Conservation (phyloP, 805 yeast genomes). For the Saturnispora halmiae region DNA sequence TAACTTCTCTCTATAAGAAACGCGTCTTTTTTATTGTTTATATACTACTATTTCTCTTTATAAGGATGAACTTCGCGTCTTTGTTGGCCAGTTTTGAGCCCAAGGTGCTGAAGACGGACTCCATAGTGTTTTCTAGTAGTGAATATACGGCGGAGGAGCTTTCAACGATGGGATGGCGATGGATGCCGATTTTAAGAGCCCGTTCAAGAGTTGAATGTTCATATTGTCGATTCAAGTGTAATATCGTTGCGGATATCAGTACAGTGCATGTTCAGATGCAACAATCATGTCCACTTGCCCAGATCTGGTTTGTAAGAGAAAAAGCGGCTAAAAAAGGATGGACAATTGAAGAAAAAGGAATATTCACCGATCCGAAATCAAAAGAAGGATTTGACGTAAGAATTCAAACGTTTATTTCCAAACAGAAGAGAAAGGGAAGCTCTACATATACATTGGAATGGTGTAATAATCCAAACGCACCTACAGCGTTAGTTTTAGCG, state of each 20-base stretch:
- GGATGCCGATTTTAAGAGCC: constrained; percentile 10
- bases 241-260: constrained; percentile 7
- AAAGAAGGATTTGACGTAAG: not conserved
- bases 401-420: not conserved
- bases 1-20: not conserved
- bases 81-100: not conserved
- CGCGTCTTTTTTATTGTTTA: not conserved
- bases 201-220: constrained; percentile 10
- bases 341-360: not conserved
- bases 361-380: constrained; percentile 5
- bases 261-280: constrained; percentile 6
- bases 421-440: not conserved
- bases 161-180: constrained; percentile 11
- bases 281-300: constrained; percentile 8
- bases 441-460: not conserved
- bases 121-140: not conserved
- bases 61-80: not conserved
- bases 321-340: not conserved
- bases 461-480: constrained; percentile 25
- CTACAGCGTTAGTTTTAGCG: constrained; percentile 37
- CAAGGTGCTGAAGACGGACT: not conserved
- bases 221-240: constrained; percentile 6
- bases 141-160: constrained; percentile 8
- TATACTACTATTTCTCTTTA: not conserved
- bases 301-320: constrained; percentile 11